Percentiles rank a stretch among this genome's conserved stretches.
phyloP scores from a whole-genome alignment of 176 grass and related monocot genomes.

The Oryza meridionalis region DNA sequence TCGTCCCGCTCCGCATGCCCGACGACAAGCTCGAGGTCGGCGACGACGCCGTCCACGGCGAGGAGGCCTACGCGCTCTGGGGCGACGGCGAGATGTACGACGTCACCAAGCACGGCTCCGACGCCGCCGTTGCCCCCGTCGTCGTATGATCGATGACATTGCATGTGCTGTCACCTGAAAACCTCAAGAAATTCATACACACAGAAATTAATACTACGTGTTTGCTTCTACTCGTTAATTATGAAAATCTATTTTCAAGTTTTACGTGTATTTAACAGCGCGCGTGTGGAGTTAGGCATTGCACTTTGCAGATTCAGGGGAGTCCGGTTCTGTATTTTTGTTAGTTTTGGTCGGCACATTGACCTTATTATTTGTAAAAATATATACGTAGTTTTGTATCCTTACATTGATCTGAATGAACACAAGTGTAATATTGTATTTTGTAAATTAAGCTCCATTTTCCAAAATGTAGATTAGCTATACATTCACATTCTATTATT shows the following conservation, averaged over 20 bases:
- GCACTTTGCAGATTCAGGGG: background rate
- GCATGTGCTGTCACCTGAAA: no score
- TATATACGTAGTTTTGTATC: no score
- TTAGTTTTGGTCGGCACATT: background rate
- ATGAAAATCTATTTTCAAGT: background rate
- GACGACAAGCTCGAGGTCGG: conserved; percentile 68
- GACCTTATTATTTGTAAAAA: no score
- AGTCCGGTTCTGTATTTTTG: background rate
- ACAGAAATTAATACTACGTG: no score
- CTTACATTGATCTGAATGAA: no score
- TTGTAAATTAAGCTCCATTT: no score
- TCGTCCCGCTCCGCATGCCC: conserved; percentile 63
- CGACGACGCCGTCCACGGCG: conserved; percentile 87
- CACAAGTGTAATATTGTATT: no score
- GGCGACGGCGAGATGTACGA: conserved; percentile 91
- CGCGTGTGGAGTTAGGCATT: no score
- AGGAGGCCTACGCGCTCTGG: conserved; percentile 97
- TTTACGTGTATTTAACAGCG: background rate
- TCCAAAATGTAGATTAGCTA: no score
- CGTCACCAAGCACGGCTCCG: conserved; percentile 48
- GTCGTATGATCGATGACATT: background rate
- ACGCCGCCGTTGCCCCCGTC: conserved; percentile 28
- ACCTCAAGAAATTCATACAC: no score
- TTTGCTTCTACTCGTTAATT: no score
- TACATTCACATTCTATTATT: conserved; percentile 3